Conservation (phyloP, 1,284 basidiomycete genomes). For the Psilocybe mexicana region DNA sequence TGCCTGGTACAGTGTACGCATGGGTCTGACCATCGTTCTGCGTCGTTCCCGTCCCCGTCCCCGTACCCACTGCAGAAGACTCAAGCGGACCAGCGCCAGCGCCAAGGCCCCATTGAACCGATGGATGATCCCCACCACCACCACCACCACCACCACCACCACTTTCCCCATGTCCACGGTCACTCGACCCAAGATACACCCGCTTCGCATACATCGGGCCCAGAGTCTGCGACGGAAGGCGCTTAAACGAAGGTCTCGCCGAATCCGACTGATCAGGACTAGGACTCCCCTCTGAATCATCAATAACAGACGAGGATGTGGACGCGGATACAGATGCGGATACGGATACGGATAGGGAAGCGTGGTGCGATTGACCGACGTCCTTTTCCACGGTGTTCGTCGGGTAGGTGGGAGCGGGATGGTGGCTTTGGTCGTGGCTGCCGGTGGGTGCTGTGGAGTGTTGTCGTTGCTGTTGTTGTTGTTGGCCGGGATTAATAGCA, state of each 20-base stretch:
- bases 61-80: background rate
- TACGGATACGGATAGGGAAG: too few species aligned
- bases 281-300: conserved; percentile 21
- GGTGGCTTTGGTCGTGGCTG: background rate
- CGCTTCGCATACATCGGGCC: background rate
- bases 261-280: conserved; percentile 23
- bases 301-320: conserved; percentile 36
- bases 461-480: background rate
- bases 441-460: background rate
- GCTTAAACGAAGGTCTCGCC: conserved; percentile 66
- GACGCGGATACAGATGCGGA: conserved; percentile 10
- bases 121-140: background rate
- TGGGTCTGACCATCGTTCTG: background rate
- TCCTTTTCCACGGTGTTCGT: too few species aligned
- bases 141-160: too few species aligned
- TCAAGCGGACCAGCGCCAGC: background rate
- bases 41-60: too few species aligned
- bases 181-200: background rate
- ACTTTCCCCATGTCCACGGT: background rate
- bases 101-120: conserved; percentile 2
- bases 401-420: conserved; percentile 11
- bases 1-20: too few species aligned
- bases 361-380: too few species aligned
- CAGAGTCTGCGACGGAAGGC: conserved; percentile 37
- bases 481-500: background rate